Base-by-base conservation (phyloP, 2,329 filamentous ascomycete genomes). In the Colletotrichum viniferum region DNA sequence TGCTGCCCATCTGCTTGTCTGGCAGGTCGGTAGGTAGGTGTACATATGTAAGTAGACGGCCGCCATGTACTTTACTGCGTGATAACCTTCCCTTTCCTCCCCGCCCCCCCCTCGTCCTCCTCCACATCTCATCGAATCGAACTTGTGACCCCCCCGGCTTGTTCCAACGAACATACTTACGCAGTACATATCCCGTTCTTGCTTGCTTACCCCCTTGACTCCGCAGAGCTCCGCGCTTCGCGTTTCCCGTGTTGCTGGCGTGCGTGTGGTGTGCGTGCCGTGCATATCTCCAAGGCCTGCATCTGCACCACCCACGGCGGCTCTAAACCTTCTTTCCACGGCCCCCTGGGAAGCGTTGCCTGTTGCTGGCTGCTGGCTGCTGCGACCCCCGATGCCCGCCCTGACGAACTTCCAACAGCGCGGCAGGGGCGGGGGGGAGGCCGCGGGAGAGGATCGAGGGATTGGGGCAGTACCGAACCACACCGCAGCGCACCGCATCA, bases 291-390 rank as follows among this genome's bases (percentile, higher is more conserved):
- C 28, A 5, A 56, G 36, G 24, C 34, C 66, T 43, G 58, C 58
- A 73, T 56, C 65, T 73, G 26, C 60, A 64, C 14, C 60, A 64
- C 60, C 43, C 71, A 64, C 71, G 58, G 58, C 66, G 66, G 71
- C 71, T 73, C 71, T 60, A 65, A 73, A 73, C 66, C 71, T 70
- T 73, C 58, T 73, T 73, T 73, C 34, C 66, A 70, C 66, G 58
- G 21, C 60, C 60, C 60, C 24, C 34, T 38, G 21, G 24, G 64
- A 56, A 24, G 61, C 32, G 56, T 28, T 60, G 56, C 16, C 26
- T 24, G 56, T 16, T 24, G 56, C 30, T 21, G n/a, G 34, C 26
- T 24, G 56, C 30, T 21, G n/a, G 34, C 16, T 12, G 26, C 30
- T 21, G n/a, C 52, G 10, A 55, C 52, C 52, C 12, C 38, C 38